Evolutionary conservation across 257 asterid species (phyloP).

Genomic region (Sherardia arvensis): DNA sequence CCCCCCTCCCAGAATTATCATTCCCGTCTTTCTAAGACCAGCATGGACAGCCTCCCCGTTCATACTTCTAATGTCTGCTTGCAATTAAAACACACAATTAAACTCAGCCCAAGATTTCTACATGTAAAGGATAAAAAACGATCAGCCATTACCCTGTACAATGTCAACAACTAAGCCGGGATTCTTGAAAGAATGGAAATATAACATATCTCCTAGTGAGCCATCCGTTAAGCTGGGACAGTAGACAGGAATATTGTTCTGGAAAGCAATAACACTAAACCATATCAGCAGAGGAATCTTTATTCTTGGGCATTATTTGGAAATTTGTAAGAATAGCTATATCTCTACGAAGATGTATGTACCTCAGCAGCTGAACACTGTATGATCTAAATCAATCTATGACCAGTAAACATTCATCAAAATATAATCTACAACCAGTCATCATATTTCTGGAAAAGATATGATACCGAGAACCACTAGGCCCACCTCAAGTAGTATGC

Average conservation of each 20-base stretch:
- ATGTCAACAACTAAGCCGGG: constrained; percentile 82
- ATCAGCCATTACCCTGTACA: constrained; percentile 58
- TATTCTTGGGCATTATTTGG: background rate
- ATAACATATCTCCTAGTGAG: constrained; percentile 91
- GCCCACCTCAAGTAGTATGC: background rate
- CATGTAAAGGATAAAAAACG: constrained; percentile 9
- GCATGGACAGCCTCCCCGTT: constrained; percentile 82
- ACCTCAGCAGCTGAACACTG: background rate
- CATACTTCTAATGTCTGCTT: constrained; percentile 80
- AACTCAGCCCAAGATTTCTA: background rate
- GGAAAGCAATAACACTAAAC: constrained; percentile 6
- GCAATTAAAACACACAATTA: background rate
- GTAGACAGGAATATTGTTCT: constrained; percentile 83
- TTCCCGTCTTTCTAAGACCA: constrained; percentile 72
- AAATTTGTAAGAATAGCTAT: background rate
- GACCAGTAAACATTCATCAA: background rate
- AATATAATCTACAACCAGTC: background rate
- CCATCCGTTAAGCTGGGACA: constrained; percentile 97
- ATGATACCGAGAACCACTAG: background rate
- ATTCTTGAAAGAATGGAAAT: constrained; percentile 68
- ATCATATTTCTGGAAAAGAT: too few relatives aligned
- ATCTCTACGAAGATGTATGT: too few relatives aligned
- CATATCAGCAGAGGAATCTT: background rate
- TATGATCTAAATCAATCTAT: background rate
- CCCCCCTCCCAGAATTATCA: constrained; percentile 92